phyloP scores from a whole-genome alignment of 2,329 filamentous ascomycete species.

The Ascochyta rabiei region DNA sequence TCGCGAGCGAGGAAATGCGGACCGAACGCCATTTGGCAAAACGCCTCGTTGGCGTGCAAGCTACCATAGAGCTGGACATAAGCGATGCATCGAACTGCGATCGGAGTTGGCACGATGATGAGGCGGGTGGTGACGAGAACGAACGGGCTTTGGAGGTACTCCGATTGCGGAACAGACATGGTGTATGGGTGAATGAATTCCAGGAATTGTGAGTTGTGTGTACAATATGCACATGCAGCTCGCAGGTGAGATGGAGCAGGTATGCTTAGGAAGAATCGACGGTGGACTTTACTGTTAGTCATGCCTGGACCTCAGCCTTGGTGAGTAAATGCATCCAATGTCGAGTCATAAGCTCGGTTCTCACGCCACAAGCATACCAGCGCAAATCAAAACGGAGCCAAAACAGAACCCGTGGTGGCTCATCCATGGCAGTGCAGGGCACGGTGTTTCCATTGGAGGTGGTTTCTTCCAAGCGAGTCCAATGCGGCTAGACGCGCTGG shows the following conservation, averaged over 20 bases:
- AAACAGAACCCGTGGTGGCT: slow-evolving; percentile 1
- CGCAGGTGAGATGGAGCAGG: background rate
- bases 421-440: slow-evolving; percentile 7
- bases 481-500: slow-evolving; percentile 4
- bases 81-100: slow-evolving; percentile 2
- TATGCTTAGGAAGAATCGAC: background rate
- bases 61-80: slow-evolving; percentile 16
- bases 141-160: slow-evolving; percentile 11
- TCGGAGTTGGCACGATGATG: slow-evolving; percentile 18
- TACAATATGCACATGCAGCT: background rate
- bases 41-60: slow-evolving; percentile 16
- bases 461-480: background rate
- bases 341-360: slow-evolving; percentile 1
- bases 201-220: no score
- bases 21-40: slow-evolving; percentile 21
- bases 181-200: background rate
- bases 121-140: slow-evolving; percentile 14
- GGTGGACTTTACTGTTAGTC: background rate
- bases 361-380: background rate
- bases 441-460: background rate
- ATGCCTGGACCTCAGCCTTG: background rate
- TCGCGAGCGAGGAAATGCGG: slow-evolving; percentile 9
- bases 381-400: background rate
- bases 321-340: background rate
- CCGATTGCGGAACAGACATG: slow-evolving; percentile 2